A percentile compares a stretch with the other conserved stretches of the same genome.
These are phyloP conservation scores for Trametes cinnabarina DNA, from an alignment of 768 basidiomycete genomes.

Conservation along the genomic window DNA sequence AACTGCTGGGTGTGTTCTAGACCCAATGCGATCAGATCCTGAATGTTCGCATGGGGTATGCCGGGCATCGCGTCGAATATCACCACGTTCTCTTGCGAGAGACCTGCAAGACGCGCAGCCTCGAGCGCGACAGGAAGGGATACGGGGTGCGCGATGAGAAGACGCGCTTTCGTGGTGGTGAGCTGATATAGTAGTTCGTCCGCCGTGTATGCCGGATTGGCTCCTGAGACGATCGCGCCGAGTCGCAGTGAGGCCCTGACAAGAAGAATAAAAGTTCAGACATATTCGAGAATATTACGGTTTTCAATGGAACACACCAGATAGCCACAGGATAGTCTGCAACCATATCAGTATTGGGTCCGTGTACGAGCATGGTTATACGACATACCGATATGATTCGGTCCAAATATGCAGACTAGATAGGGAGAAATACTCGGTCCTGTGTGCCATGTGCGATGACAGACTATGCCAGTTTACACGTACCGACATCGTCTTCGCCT, in stretches of 20 bases:
- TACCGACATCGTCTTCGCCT: conserved; percentile 55
- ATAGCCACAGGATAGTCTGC: conserved; percentile 25
- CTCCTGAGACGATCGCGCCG: conserved; percentile 50
- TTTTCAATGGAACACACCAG: conserved; percentile 24
- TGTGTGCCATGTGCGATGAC: no score
- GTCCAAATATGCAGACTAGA: conserved; percentile 68
- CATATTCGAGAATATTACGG: no score
- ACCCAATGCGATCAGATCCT: conserved; percentile 50
- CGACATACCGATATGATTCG: conserved; percentile 37
- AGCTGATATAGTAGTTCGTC: conserved; percentile 35
- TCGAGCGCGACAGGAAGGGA: conserved; percentile 24
- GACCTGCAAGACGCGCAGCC: conserved; percentile 22
- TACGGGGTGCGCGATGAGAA: conserved; percentile 27
- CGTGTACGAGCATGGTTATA: background rate
- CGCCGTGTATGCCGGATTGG: conserved; percentile 33
- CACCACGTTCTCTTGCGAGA: conserved; percentile 25
- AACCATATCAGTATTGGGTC: background rate
- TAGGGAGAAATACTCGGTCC: no score
- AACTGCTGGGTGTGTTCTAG: conserved; percentile 39
- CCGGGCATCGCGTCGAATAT: conserved; percentile 23
- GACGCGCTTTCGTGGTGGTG: conserved; percentile 24
- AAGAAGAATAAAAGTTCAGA: background rate
- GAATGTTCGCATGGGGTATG: conserved; percentile 36
- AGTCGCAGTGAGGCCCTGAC: conserved; percentile 50
- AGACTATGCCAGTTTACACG: no score